Evolutionary conservation across 2,329 filamentous ascomycete species (phyloP).

Genomic region (Teratosphaeria zuluensis): DNA sequence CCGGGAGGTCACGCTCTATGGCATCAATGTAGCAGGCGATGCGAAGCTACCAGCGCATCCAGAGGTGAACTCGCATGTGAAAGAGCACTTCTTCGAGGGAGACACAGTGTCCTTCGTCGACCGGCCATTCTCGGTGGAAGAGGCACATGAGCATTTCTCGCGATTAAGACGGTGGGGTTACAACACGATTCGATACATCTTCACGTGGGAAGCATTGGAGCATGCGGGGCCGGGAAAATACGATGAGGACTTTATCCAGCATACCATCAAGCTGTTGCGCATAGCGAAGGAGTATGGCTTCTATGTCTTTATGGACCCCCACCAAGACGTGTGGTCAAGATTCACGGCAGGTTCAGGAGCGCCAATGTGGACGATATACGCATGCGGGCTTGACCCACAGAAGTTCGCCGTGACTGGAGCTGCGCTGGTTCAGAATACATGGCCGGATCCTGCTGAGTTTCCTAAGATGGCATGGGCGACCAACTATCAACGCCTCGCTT

Average conservation of each 20-base stretch:
- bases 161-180: constrained; percentile 82
- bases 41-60: constrained; percentile 80
- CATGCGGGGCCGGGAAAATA: constrained; percentile 82
- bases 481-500: constrained; percentile 82
- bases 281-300: constrained; percentile 85
- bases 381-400: constrained; percentile 79
- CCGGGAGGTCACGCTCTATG: constrained; percentile 78
- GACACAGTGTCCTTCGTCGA: constrained; percentile 84
- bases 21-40: constrained; percentile 89
- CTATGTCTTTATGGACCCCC: constrained; percentile 96
- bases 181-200: constrained; percentile 92
- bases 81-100: constrained; percentile 78
- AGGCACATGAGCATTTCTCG: constrained; percentile 78
- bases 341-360: constrained; percentile 91
- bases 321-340: constrained; percentile 97
- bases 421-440: constrained; percentile 90
- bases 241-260: constrained; percentile 85
- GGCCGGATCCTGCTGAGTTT: constrained; percentile 70
- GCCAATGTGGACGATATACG: constrained; percentile 96
- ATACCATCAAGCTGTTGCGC: constrained; percentile 77
- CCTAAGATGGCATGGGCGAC: constrained; percentile 99
- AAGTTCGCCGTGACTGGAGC: constrained; percentile 80
- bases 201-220: constrained; percentile 99
- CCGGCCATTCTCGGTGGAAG: constrained; percentile 71
- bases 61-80: constrained; percentile 68